Evolutionary conservation across 768 basidiomycete species (phyloP), one percentile per base, ranked within the genome.

Genomic region (Suillus spraguei): DNA sequence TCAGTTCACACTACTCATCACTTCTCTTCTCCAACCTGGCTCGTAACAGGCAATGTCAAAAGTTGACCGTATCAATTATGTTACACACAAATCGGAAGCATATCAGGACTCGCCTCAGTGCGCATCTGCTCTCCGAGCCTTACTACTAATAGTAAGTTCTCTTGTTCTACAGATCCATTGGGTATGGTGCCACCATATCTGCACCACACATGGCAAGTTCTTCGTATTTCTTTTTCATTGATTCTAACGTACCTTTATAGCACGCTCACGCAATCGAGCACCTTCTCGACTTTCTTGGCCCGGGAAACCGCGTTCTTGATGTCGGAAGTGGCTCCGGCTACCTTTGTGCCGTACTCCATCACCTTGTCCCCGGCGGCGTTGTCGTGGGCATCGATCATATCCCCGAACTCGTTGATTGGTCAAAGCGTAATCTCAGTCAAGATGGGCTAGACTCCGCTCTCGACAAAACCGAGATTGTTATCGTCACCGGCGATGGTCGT

Each of bases 381-480:
- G 89, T 98, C 6, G 81, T 97, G 14, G 96, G 94, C 3, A 91
- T 99, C 67, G 97, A 99, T 50, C 97, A 99, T 74, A 86, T 99
- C 67, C 82, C 85, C 0, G 87, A 89, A 65, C 82, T 98, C 10
- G 88, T 89, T 5, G 82, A 87, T 16, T 84, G 85, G 87, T 86
- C 88, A n/a, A 70, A 83, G 56, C 63, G 75, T 17, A 97, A 98
- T 68, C 76, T 98, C 20, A 75, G 79, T 52, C 79, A 78, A 24
- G 92, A 95, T 64, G 90, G 89, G 0, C 77, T 91, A 1, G 83
- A 81, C 0, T 67, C 74, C 8, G 85, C 84, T 0, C 58, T 92
- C 28, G 81, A 88, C 13, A 73, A 75, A 10, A 84, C 81, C 44
- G 71, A 78, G 60, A 87, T 98, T 46, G 77, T 83, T 50, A 80